Percentiles rank a stretch among this genome's conserved stretches.
phyloP scores from a whole-genome alignment of 805 yeast genomes.

The Wickerhamomyces subpelliculosus region DNA sequence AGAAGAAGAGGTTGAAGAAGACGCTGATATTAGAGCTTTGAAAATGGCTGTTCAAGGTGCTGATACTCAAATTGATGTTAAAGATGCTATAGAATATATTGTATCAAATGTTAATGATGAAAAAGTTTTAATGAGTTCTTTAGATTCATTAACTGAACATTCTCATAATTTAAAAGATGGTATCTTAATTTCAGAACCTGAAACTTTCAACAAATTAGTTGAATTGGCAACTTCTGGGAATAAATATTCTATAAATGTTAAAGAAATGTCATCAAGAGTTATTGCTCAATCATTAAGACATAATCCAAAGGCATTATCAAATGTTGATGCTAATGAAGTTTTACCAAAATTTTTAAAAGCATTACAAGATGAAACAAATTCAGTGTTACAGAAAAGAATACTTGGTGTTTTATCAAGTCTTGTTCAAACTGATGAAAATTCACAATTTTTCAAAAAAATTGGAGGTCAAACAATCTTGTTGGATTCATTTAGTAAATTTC shows the following conservation, averaged over 20 bases:
- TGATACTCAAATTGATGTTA: slow-evolving; percentile 11
- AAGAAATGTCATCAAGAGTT: slow-evolving; percentile 52
- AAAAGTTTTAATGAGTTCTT: slow-evolving; percentile 11
- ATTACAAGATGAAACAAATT: slow-evolving; percentile 15
- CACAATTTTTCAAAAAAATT: slow-evolving; percentile 11
- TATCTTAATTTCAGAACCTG: slow-evolving; percentile 31
- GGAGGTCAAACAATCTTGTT: slow-evolving; percentile 20
- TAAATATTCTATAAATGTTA: slow-evolving; percentile 17
- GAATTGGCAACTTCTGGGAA: slow-evolving; percentile 14
- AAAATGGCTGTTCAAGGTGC: slow-evolving; percentile 19
- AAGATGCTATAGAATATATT: slow-evolving; percentile 11
- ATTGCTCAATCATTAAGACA: slow-evolving; percentile 68
- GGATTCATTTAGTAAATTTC: slow-evolving; percentile 14
- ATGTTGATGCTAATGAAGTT: slow-evolving; percentile 20
- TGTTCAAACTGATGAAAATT: slow-evolving; percentile 30
- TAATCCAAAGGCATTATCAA: slow-evolving; percentile 53
- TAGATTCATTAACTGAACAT: slow-evolving; percentile 45
- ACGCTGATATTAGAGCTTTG: slow-evolving; percentile 10
- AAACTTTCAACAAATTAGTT: slow-evolving; percentile 26
- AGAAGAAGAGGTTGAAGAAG: slow-evolving; percentile 15
- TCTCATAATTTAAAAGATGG: slow-evolving; percentile 67
- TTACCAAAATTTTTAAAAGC: slow-evolving; percentile 5
- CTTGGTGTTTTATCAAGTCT: slow-evolving; percentile 48
- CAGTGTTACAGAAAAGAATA: slow-evolving; percentile 36
- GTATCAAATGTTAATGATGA: slow-evolving; percentile 3